A percentile compares a stretch with the other conserved stretches of the same genome.
These are phyloP conservation scores for Solanum chmielewskii DNA, from an alignment of 257 asterid species.

Conservation along the genomic window DNA sequence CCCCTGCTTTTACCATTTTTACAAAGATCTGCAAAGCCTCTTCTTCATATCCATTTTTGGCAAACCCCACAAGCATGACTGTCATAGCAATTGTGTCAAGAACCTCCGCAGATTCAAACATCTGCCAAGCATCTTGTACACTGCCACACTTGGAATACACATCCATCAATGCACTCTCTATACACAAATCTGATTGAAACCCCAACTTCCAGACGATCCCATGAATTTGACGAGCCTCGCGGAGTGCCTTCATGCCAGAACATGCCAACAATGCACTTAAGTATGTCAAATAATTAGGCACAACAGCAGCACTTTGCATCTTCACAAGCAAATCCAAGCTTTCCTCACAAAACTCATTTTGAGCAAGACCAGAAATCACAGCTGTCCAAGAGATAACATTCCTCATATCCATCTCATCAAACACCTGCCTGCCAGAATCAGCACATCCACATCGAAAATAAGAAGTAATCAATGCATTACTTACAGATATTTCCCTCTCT, in stretches of 20 bases:
- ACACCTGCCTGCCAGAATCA: slow-evolving; percentile 46
- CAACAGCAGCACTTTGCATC: slow-evolving; percentile 30
- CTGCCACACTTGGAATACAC: slow-evolving; percentile 70
- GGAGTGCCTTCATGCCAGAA: slow-evolving; percentile 54
- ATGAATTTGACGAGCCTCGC: slow-evolving; percentile 72
- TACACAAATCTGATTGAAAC: slow-evolving; percentile 42
- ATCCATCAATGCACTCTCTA: slow-evolving; percentile 85
- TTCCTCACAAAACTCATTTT: slow-evolving; percentile 38
- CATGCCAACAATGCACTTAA: slow-evolving; percentile 60
- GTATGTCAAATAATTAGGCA: slow-evolving; percentile 60
- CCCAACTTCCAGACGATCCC: slow-evolving; percentile 57
- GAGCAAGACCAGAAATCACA: slow-evolving; percentile 59
- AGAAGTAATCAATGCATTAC: slow-evolving; percentile 57
- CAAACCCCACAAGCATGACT: slow-evolving; percentile 53
- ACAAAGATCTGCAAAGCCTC: slow-evolving; percentile 61
- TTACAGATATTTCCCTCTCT: slow-evolving; percentile 46
- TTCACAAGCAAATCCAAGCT: slow-evolving; percentile 53
- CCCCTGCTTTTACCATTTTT: slow-evolving; percentile 46
- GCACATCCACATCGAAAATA: slow-evolving; percentile 48
- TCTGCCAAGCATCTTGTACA: slow-evolving; percentile 51
- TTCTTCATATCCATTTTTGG: slow-evolving; percentile 69
- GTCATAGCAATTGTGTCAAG: slow-evolving; percentile 70
- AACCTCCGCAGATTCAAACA: slow-evolving; percentile 62
- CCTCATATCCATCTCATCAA: slow-evolving; percentile 50
- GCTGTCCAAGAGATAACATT: slow-evolving; percentile 93